Conservation (phyloP, 2,329 filamentous ascomycete genomes). For the Fusarium vanettenii region DNA sequence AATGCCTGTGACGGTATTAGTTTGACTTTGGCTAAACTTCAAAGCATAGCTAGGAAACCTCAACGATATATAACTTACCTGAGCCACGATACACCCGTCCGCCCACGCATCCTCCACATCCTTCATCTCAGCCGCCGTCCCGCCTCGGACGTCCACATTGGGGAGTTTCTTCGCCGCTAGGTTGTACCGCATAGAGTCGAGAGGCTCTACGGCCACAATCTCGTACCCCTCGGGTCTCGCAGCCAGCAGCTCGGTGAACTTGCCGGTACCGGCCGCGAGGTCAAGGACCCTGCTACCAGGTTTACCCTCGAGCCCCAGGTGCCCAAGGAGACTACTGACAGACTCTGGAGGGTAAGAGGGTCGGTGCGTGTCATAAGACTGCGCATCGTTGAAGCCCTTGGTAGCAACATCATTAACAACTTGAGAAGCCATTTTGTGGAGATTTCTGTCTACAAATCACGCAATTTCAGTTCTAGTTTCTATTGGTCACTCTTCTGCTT, state of each 20-base stretch:
- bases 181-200: constrained; percentile 71
- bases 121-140: constrained; percentile 68
- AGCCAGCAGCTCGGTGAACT: constrained; percentile 74
- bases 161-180: constrained; percentile 68
- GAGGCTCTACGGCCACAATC: constrained; percentile 73
- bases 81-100: constrained; percentile 74
- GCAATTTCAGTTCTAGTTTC: background rate
- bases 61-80: constrained; percentile 61
- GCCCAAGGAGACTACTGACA: constrained; percentile 67
- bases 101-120: constrained; percentile 65
- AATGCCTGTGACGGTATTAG: constrained; percentile 54
- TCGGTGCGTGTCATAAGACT: constrained; percentile 74
- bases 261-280: constrained; percentile 76
- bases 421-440: constrained; percentile 27
- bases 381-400: constrained; percentile 74
- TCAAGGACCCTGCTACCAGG: constrained; percentile 67
- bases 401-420: constrained; percentile 63
- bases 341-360: constrained; percentile 73
- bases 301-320: constrained; percentile 62
- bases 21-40: background rate
- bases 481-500: constrained; percentile 2
- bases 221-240: constrained; percentile 68
- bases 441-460: background rate
- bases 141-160: constrained; percentile 66
- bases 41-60: constrained; percentile 5